These are phyloP conservation scores for Neurospora hispaniola DNA, from an alignment of 495 filamentous ascomycete genomes.

Conservation along the genomic window DNA sequence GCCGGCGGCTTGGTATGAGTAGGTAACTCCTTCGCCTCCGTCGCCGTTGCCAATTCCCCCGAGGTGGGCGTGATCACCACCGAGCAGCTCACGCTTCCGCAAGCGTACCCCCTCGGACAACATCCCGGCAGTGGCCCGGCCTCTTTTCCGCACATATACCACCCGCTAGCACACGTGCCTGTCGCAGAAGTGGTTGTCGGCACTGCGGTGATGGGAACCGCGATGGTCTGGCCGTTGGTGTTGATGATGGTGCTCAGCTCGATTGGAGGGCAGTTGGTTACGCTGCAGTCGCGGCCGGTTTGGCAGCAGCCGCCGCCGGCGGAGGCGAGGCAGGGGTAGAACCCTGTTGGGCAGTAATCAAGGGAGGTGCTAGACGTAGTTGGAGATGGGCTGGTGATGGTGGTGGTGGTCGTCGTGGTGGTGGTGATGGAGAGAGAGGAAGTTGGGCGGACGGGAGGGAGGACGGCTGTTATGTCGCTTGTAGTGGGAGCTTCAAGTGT, in stretches of 20 bases:
- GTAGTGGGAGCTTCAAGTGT: constrained; percentile 11
- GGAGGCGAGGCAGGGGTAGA: constrained; percentile 42
- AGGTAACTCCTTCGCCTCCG: constrained; percentile 50
- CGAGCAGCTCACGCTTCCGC: constrained; percentile 61
- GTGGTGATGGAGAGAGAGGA: constrained; percentile 18
- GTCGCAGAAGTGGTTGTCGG: constrained; percentile 18
- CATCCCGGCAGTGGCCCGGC: constrained; percentile 58
- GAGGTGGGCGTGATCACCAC: constrained; percentile 14
- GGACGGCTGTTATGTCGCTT: constrained; percentile 14
- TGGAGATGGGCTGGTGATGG: constrained; percentile 8
- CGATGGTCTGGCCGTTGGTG: constrained; percentile 56
- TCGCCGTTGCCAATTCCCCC: constrained; percentile 32
- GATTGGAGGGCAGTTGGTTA: constrained; percentile 42
- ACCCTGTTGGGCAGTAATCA: constrained; percentile 45
- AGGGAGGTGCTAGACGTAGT: background rate
- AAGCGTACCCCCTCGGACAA: constrained; percentile 65
- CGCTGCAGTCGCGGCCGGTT: constrained; percentile 68
- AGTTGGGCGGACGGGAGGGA: constrained; percentile 29
- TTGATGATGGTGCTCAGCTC: constrained; percentile 47
- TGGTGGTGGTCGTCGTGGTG: background rate
- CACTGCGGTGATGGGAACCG: constrained; percentile 42
- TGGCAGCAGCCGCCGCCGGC: constrained; percentile 53
- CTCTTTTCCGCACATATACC: constrained; percentile 53
- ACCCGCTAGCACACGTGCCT: constrained; percentile 59
- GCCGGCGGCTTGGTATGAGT: background rate